A percentile compares a stretch with the other conserved stretches of the same genome.
These are phyloP conservation scores for Arabidopsis suecica DNA, from an alignment of 345 rosid species.

Conservation along the genomic window DNA sequence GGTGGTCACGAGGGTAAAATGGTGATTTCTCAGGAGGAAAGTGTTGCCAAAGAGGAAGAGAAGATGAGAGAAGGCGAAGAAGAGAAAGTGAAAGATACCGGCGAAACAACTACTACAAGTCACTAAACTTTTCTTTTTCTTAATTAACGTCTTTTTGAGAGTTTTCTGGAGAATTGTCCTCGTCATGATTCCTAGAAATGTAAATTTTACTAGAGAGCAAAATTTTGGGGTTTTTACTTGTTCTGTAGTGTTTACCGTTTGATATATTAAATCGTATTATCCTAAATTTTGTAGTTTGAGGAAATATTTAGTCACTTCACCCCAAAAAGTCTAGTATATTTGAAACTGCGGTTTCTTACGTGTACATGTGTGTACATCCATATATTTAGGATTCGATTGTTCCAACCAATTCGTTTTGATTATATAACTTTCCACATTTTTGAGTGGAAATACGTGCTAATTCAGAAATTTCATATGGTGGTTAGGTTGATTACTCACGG, in stretches of 20 bases:
- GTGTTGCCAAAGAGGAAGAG: constrained; percentile 31
- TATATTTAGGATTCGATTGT: background rate
- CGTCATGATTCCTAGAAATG: constrained; percentile 46
- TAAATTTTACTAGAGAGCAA: constrained; percentile 49
- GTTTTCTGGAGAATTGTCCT: constrained; percentile 21
- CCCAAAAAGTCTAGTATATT: background rate
- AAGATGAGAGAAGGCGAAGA: constrained; percentile 43
- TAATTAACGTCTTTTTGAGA: background rate
- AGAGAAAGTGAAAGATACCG: constrained; percentile 52
- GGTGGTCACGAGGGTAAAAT: constrained; percentile 44
- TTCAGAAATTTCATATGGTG: background rate
- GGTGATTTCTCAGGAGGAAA: constrained; percentile 26
- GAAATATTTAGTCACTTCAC: constrained; percentile 14
- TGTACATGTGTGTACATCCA: constrained; percentile 12
- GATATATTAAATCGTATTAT: constrained; percentile 8
- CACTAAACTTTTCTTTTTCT: constrained; percentile 26
- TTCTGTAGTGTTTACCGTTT: constrained; percentile 9
- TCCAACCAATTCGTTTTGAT: background rate
- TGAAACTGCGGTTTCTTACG: constrained; percentile 12
- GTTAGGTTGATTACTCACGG: background rate
- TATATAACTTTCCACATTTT: background rate
- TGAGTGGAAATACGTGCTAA: background rate
- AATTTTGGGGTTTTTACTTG: constrained; percentile 29
- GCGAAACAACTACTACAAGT: constrained; percentile 38
- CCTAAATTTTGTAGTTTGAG: constrained; percentile 3